These are phyloP conservation scores for Sporothrix globosa DNA, from an alignment of 2,329 filamentous ascomycete genomes.

Conservation along the genomic window DNA sequence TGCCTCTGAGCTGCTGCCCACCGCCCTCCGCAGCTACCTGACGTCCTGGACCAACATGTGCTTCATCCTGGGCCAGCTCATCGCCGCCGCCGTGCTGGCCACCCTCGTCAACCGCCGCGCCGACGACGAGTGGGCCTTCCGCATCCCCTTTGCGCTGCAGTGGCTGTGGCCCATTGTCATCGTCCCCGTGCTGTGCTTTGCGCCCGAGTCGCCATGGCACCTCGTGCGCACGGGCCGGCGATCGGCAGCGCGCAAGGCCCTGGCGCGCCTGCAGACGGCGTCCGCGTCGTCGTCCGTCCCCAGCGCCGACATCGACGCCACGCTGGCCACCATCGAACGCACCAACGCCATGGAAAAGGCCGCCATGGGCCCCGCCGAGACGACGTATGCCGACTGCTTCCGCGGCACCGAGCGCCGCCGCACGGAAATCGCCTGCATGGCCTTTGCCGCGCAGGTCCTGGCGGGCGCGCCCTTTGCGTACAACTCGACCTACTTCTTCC, in stretches of 20 bases:
- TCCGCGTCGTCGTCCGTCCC: slow-evolving; percentile 36
- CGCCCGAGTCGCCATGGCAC: slow-evolving; percentile 54
- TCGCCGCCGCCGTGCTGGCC: slow-evolving; percentile 47
- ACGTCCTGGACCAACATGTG: slow-evolving; percentile 54
- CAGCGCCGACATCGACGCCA: slow-evolving; percentile 31
- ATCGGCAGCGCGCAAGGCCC: slow-evolving; percentile 41
- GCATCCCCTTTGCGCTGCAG: slow-evolving; percentile 42
- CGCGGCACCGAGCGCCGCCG: slow-evolving; percentile 50
- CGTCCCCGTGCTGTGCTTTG: slow-evolving; percentile 46
- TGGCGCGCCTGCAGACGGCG: slow-evolving; percentile 41
- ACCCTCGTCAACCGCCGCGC: slow-evolving; percentile 43
- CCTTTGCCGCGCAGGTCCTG: slow-evolving; percentile 41
- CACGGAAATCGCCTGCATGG: slow-evolving; percentile 51
- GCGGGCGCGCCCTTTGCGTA: slow-evolving; percentile 45
- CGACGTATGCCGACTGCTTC: slow-evolving; percentile 54
- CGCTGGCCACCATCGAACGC: slow-evolving; percentile 50
- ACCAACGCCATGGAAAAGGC: slow-evolving; percentile 49
- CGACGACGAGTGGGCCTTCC: slow-evolving; percentile 47
- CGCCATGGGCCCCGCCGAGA: slow-evolving; percentile 39
- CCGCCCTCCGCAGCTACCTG: slow-evolving; percentile 45
- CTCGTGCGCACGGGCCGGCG: slow-evolving; percentile 47
- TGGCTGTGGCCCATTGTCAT: slow-evolving; percentile 48
- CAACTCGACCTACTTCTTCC: slow-evolving; percentile 39
- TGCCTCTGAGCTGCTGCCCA: slow-evolving; percentile 45
- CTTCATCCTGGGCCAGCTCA: slow-evolving; percentile 49